Base-by-base conservation (phyloP, 805 yeast species). In the Peterozyma xylosa region DNA sequence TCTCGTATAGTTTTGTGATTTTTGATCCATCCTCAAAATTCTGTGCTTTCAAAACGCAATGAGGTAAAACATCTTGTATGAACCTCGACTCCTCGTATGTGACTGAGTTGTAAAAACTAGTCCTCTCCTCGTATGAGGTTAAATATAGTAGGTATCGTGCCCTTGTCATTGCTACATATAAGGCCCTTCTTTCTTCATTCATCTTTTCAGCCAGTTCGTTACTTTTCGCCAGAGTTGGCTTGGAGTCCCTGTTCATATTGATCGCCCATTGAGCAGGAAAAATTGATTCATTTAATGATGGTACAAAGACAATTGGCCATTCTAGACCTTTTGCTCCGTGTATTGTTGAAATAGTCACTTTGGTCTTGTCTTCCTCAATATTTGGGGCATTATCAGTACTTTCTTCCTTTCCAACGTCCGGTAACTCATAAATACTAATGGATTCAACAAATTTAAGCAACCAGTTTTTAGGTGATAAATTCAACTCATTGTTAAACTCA, bases 311-410 rank as follows among this genome's bases (percentile, higher is more conserved):
- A 11, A 86, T 77, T 0, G 96, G 91, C 97, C 98, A 91, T 58
- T 91, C 99, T 2, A 90, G 67, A 1, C 99, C 99, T 58, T 91
- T 91, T 1, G 97, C 80, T 0, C 89, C 87, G 58, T 91, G 99
- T 11, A 91, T 83, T 0, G 98, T 93, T 0, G 95, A 83, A 0
- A 91, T 56, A 1, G 58, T 51, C 7, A 63, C 60, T 38, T 53
- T 56, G 3, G 60, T 53, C 13, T 50, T 53, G 14, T 54, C 56
- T 6, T 49, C 52, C 3, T 59, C 65, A n/a, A 33, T 18, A 37
- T 45, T 44, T 21, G 4, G 27, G 7, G 27, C 27, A 21, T 21
- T 21, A 4, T 5, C 27, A n/a, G n/a, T n/a, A n/a, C n/a, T n/a
- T 21, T 7, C 27, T 21, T 21, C 27, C 27, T 21, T 7, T 7